Base-by-base conservation (phyloP, 495 filamentous ascomycete species). In the Hypoxylon fuscum region DNA sequence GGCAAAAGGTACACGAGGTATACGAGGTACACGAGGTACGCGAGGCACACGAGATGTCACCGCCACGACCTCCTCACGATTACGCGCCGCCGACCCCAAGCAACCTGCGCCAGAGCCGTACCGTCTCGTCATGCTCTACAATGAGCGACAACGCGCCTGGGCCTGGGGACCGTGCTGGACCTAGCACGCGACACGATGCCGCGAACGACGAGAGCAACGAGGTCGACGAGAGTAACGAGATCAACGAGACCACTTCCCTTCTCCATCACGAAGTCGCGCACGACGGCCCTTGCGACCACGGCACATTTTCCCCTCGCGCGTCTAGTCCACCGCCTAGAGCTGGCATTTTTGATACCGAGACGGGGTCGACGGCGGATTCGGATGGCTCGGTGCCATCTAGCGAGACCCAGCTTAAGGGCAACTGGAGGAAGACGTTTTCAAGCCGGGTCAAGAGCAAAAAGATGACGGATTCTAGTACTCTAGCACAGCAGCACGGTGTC, bases 261-360 rank as follows among this genome's bases (percentile, higher is more conserved):
- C 72, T 84, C 22, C 69, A 62, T 10, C 45, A 68, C 18, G 74
- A 77, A 42, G 69, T 63, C 18, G 68, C 68, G 2, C 80, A 84
- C 68, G 72, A 76, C 2, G 81, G 82, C 14, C 72, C 76, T 49
- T 92, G 88, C 77, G 83, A 85, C 59, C 90, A 93, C 74, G 91
- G 91, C 55, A 89, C 88, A n/a, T 91, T 92, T 72, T 92, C 89
- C 12, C 89, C 90, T 9, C 79, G 82, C n/a, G 76, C 85, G 2
- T 75, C 75, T 48, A 82, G 76, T 32, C 75, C 78, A 9, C 71
- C 80, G 21, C 75, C 78, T 37, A 81, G 77, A 51, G 59, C 76
- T n/a, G 76, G 70, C 23, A 75, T 66, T 62, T 44, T 58, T 29
- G 70, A 70, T 22, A 69, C 43, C 27, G 71, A 74, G 34, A 57